Evolutionary conservation across 495 filamentous ascomycete genomes (phyloP).

Genomic region (Jackrogersella minutella): DNA sequence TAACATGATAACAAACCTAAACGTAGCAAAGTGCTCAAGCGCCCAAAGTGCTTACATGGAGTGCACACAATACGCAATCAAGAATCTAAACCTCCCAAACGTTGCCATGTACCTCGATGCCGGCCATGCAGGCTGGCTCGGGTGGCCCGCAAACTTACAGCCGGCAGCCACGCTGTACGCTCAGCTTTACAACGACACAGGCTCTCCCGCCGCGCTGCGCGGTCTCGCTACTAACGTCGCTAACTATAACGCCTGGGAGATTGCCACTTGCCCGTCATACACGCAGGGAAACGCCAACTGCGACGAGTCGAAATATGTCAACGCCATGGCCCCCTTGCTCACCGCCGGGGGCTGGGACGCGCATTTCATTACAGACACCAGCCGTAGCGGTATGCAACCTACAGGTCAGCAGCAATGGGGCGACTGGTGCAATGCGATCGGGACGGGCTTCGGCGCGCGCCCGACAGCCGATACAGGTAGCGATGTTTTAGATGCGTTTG

Average conservation of each 20-base stretch:
- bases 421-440: constrained; percentile 80
- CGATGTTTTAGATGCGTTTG: constrained; percentile 71
- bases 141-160: constrained; percentile 75
- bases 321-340: constrained; percentile 68
- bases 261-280: constrained; percentile 63
- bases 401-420: constrained; percentile 71
- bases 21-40: constrained; percentile 63
- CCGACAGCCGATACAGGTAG: constrained; percentile 69
- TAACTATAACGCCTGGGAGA: constrained; percentile 73
- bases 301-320: constrained; percentile 74
- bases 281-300: constrained; percentile 55
- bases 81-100: constrained; percentile 66
- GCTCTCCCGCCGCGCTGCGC: constrained; percentile 64
- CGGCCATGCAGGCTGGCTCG: constrained; percentile 77
- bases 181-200: constrained; percentile 65
- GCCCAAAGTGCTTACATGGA: constrained; percentile 65
- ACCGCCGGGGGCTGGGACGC: constrained; percentile 64
- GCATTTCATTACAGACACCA: constrained; percentile 67
- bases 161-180: constrained; percentile 67
- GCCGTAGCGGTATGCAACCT: constrained; percentile 54
- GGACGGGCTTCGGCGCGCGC: constrained; percentile 71
- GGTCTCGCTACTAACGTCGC: constrained; percentile 79
- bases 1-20: constrained; percentile 72
- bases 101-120: constrained; percentile 77
- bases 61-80: constrained; percentile 68